Conservation (phyloP, 768 basidiomycete genomes). For the Cystofilobasidium capitatum region DNA sequence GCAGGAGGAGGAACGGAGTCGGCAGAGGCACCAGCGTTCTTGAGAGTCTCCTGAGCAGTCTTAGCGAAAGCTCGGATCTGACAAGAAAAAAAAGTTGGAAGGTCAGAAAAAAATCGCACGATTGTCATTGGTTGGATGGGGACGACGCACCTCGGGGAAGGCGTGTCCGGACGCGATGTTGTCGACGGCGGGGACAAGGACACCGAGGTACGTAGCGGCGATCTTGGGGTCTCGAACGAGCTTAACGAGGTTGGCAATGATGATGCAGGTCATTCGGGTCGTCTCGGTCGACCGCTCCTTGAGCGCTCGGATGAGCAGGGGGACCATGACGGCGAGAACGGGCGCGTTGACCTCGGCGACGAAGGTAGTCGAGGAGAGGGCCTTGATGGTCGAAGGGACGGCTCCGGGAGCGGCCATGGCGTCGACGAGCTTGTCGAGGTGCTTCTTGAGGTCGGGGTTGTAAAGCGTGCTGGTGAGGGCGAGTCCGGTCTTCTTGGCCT, state of each 20-base stretch:
- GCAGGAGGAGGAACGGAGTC: slow-evolving; percentile 51
- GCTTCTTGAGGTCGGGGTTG: slow-evolving; percentile 83
- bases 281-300: slow-evolving; percentile 96
- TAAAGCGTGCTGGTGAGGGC: slow-evolving; percentile 79
- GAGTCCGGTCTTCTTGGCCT: slow-evolving; percentile 81
- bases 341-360: slow-evolving; percentile 94
- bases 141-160: slow-evolving; percentile 61
- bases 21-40: slow-evolving; percentile 73
- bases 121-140: neutral
- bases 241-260: slow-evolving; percentile 93
- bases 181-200: slow-evolving; percentile 79
- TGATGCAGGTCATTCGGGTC: slow-evolving; percentile 84
- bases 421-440: slow-evolving; percentile 78
- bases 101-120: neutral
- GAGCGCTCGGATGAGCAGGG: slow-evolving; percentile 76
- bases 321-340: slow-evolving; percentile 90
- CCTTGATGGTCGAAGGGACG: slow-evolving; percentile 87
- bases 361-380: slow-evolving; percentile 86
- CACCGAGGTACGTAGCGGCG: slow-evolving; percentile 76
- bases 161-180: slow-evolving; percentile 83
- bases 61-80: slow-evolving; percentile 81
- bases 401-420: slow-evolving; percentile 74
- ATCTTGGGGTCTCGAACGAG: slow-evolving; percentile 84
- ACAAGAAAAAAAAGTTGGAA: neutral
- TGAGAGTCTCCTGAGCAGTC: slow-evolving; percentile 65